Evolutionary conservation across 805 yeast genomes (phyloP), one percentile per base, ranked within the genome.

Genomic region (Yamadazyma endophytica): DNA sequence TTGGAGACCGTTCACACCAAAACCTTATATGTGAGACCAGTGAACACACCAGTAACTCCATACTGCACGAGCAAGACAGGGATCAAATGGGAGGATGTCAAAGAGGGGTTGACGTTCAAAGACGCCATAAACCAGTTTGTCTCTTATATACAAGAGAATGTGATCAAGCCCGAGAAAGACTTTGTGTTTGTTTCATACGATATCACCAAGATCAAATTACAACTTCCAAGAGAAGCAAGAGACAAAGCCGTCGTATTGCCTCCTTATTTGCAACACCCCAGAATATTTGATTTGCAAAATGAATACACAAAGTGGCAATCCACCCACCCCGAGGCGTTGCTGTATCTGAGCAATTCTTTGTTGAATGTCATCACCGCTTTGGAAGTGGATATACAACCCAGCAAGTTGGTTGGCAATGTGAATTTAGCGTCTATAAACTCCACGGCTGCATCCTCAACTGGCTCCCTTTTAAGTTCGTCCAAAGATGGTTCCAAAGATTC

Each of bases 141-240:
- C 46, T 42, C 46, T 15, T 69, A 61, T 38, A 60, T 79, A 29
- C 70, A 70, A 35, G 63, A 65, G 26, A 50, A 61, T 28, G 50
- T 74, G 19, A 52, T 68, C 9, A 44, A 63, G 19, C 54, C 63
- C 22, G 61, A 62, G 8, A 52, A 56, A 29, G 79, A 77, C 23
- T 80, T 84, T 51, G 64, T 78, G 3, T 75, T 87, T 43, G 79
- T 87, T 29, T 70, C 87, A 1, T 64, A 76, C 39, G 76, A 77
- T 47, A 68, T 81, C 8, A 78, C 82, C 80, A 80, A 80, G 46
- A 61, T 88, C 28, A 70, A 88, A 37, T 89, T 89, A 28, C 82
- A 80, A 48, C 59, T 89, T 21, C 82, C 83, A 9, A 70, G 94
- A 28, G 95, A 87, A 52, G 85, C 95, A 6, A 67, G 86, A 24